phyloP scores from a whole-genome alignment of 2,329 filamentous ascomycete genomes.

The Exophiala calicioides region DNA sequence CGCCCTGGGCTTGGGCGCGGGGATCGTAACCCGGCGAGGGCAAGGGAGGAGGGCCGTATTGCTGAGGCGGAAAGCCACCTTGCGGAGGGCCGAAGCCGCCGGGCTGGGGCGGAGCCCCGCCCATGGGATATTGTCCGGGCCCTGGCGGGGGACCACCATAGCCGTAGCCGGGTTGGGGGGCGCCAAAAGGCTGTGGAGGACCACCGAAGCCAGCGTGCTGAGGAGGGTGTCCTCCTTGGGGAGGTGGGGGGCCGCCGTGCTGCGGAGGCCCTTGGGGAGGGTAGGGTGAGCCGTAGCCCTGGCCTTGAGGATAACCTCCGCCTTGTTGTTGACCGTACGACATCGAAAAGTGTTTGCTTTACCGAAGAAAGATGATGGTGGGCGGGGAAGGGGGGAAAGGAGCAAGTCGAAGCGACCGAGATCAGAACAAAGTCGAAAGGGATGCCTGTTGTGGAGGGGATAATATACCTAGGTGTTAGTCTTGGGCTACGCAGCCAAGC shows the following conservation, averaged over 20 bases:
- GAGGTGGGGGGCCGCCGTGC: conserved; percentile 23
- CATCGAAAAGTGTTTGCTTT: conserved; percentile 15
- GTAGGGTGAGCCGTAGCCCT: conserved; percentile 26
- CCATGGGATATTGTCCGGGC: conserved; percentile 20
- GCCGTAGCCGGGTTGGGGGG: conserved; percentile 12
- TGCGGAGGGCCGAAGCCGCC: conserved; percentile 46
- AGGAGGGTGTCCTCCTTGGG: conserved; percentile 28
- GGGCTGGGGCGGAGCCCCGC: conserved; percentile 38
- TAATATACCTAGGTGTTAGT: background rate
- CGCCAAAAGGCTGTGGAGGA: conserved; percentile 14
- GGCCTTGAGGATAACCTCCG: conserved; percentile 23
- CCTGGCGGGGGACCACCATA: conserved; percentile 27
- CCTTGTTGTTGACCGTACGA: conserved; percentile 34
- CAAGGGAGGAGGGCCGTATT: conserved; percentile 55
- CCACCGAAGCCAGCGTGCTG: conserved; percentile 26
- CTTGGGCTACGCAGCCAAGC: no score
- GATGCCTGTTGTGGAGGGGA: background rate
- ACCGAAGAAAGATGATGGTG: background rate
- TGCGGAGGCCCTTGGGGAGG: conserved; percentile 30
- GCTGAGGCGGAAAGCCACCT: conserved; percentile 37
- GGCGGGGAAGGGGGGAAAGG: background rate
- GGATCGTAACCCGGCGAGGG: conserved; percentile 75
- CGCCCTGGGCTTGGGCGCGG: conserved; percentile 60
- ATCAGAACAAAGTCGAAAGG: background rate
- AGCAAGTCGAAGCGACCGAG: conserved; percentile 4